Conservation (phyloP, 306 rosid species). For the Erythrophleum fordii region DNA sequence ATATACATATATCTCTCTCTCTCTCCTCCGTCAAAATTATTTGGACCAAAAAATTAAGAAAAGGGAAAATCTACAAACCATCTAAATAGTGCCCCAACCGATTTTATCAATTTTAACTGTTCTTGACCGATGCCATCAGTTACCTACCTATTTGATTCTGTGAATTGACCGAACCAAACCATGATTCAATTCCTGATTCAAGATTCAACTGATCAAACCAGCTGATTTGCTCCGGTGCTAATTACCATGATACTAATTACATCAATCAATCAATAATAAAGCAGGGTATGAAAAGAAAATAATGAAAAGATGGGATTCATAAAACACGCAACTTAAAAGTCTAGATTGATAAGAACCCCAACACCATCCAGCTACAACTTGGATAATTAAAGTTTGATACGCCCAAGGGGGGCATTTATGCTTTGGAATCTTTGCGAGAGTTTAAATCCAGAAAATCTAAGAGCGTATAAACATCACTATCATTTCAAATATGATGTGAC, state of each 20-base stretch:
- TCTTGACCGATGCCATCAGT: no score
- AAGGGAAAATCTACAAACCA: no score
- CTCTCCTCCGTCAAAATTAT: no score
- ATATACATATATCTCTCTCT: no score
- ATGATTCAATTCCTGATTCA: no score
- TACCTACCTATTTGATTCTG: no score
- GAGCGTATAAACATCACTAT: constrained; percentile 31
- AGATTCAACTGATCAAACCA: no score
- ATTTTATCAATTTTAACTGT: no score
- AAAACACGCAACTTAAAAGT: constrained; percentile 24
- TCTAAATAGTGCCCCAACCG: no score
- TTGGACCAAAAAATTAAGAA: no score
- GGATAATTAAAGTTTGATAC: constrained; percentile 20
- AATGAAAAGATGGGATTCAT: not conserved
- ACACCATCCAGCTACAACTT: not conserved
- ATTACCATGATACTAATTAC: not conserved
- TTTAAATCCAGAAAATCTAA: constrained; percentile 19
- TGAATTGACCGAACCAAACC: no score
- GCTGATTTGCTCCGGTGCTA: no score
- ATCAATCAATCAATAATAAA: not conserved
- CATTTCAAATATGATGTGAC: constrained; percentile 21
- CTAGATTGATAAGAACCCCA: constrained; percentile 15
- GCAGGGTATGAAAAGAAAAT: not conserved
- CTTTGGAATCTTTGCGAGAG: not conserved
- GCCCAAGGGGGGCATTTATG: constrained; percentile 19